These are phyloP conservation scores for Murraya paniculata DNA, from an alignment of 345 rosid species.

Conservation along the genomic window DNA sequence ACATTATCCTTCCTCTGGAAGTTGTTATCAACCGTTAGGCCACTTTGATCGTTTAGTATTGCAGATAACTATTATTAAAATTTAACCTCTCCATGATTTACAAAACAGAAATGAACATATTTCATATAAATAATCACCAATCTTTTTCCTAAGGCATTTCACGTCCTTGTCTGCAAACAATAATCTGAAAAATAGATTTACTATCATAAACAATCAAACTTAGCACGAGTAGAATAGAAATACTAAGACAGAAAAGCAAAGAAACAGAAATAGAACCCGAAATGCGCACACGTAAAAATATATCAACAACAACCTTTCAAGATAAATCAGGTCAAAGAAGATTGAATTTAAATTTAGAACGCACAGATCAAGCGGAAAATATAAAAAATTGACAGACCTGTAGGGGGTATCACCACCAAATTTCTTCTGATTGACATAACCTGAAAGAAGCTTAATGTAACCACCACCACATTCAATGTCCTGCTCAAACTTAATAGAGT, in stretches of 20 bases:
- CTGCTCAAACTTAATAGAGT: constrained; percentile 82
- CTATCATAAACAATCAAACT: background rate
- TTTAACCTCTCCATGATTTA: background rate
- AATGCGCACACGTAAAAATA: background rate
- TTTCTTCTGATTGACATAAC: constrained; percentile 92
- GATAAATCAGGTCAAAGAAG: background rate
- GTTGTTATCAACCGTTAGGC: background rate
- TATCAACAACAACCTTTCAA: background rate
- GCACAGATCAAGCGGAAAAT: background rate
- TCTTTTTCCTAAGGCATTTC: background rate
- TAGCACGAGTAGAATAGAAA: background rate
- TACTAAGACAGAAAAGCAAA: background rate
- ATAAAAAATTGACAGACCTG: constrained; percentile 42
- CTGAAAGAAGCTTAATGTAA: constrained; percentile 91
- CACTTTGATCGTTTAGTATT: background rate
- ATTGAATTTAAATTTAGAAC: background rate
- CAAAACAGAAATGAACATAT: background rate
- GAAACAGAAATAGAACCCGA: background rate
- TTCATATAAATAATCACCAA: background rate
- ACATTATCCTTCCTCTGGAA: background rate
- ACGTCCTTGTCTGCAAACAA: background rate
- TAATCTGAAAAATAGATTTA: background rate
- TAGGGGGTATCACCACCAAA: constrained; percentile 99
- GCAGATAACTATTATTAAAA: background rate
- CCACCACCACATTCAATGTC: constrained; percentile 98